A percentile compares a stretch with the other conserved stretches of the same genome.
Evolutionary conservation across 257 asterid species (phyloP).

Genomic region (Cynanchum wilfordii): DNA sequence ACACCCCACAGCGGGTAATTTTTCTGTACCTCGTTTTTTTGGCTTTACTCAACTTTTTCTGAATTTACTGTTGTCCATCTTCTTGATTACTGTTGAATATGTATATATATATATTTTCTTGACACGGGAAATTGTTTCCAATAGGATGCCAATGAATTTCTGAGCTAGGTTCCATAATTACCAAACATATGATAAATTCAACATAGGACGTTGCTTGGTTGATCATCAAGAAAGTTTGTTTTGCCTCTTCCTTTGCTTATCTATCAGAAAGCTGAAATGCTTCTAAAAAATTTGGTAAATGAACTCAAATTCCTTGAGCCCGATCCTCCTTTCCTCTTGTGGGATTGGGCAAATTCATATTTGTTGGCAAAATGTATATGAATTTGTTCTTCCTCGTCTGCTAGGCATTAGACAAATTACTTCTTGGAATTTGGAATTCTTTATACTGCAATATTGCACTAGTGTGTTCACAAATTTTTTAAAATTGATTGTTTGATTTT

Average conservation of each 20-base stretch:
- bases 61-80: background rate
- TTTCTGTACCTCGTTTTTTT: background rate
- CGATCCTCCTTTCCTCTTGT: background rate
- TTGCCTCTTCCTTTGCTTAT: background rate
- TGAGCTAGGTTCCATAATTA: background rate
- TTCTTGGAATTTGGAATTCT: background rate
- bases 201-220: background rate
- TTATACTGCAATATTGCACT: background rate
- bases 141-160: background rate
- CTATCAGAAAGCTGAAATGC: background rate
- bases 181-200: background rate
- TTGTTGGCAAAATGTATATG: background rate
- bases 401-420: background rate
- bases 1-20: constrained; percentile 97
- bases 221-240: background rate
- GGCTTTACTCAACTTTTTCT: background rate
- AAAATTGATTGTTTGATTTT: background rate
- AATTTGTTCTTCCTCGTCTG: background rate
- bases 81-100: background rate
- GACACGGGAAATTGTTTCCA: background rate
- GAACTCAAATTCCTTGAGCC: background rate
- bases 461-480: background rate
- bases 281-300: background rate
- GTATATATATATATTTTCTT: background rate
- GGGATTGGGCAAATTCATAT: background rate